A percentile compares a stretch with the other conserved stretches of the same genome.
phyloP scores from a whole-genome alignment of 768 basidiomycete genomes.

The Kwoniella shandongensis region DNA sequence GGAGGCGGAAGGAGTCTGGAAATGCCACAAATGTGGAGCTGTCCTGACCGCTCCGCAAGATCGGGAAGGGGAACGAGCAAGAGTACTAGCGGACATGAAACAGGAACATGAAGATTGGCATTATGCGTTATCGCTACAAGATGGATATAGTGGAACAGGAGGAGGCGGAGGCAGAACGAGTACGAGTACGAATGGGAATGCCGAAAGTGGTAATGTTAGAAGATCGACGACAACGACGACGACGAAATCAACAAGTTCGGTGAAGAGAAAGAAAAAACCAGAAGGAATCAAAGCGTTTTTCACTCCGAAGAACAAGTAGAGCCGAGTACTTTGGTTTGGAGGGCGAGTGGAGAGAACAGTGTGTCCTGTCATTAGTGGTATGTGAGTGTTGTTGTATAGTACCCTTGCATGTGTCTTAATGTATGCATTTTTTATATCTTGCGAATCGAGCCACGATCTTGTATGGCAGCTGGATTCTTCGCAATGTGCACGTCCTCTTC shows the following conservation, averaged over 20 bases:
- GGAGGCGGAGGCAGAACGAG: not conserved
- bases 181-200: not conserved
- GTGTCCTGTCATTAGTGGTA: too few species aligned
- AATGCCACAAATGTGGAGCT: conserved; percentile 49
- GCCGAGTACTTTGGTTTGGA: too few species aligned
- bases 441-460: too few species aligned
- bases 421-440: too few species aligned
- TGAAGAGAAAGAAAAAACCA: conserved; percentile 36
- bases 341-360: too few species aligned
- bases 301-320: conserved; percentile 23
- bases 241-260: conserved; percentile 46
- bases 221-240: conserved; percentile 33
- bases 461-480: too few species aligned
- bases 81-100: conserved; percentile 36
- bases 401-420: too few species aligned
- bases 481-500: too few species aligned
- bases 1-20: conserved; percentile 49
- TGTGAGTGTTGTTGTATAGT: not conserved
- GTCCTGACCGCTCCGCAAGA: conserved; percentile 51
- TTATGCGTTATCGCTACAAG: conserved; percentile 74
- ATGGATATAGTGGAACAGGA: conserved; percentile 35
- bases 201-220: conserved; percentile 3
- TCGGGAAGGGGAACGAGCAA: conserved; percentile 3
- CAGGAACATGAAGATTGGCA: conserved; percentile 86
- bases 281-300: conserved; percentile 53